A percentile compares a stretch with the other conserved stretches of the same genome.
phyloP scores from a whole-genome alignment of 2,329 filamentous ascomycete species.

The Paracoccidioides lutzii region DNA sequence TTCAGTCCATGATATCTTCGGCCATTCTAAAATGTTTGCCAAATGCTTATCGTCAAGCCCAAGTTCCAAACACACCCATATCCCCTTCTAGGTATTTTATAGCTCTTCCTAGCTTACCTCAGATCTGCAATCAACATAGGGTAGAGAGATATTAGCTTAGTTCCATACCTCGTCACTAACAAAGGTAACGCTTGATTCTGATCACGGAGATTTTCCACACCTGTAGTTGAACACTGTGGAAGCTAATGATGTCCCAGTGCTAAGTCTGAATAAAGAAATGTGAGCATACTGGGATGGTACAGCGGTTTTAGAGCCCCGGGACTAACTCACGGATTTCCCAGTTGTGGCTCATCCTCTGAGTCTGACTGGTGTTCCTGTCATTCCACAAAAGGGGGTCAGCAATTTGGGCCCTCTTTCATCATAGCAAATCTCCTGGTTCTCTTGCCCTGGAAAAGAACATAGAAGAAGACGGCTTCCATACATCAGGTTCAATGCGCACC shows the following conservation, averaged over 20 bases:
- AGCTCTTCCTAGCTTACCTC: slow-evolving; percentile 1
- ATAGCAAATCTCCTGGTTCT: neutral
- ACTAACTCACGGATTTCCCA: neutral
- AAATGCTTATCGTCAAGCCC: neutral
- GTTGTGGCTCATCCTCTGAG: neutral
- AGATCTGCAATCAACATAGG: neutral
- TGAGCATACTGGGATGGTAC: neutral
- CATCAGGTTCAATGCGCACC: neutral
- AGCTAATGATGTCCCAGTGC: slow-evolving; percentile 7
- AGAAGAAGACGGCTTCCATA: neutral
- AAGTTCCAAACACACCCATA: neutral
- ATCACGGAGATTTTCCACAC: neutral
- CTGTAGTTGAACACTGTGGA: slow-evolving; percentile 8
- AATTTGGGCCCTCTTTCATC: neutral
- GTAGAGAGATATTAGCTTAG: neutral
- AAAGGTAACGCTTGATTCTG: neutral
- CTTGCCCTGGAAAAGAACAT: neutral
- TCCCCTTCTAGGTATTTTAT: neutral
- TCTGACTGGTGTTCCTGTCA: neutral
- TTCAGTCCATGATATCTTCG: slow-evolving; percentile 9
- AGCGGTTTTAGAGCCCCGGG: neutral
- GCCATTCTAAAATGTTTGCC: slow-evolving; percentile 2
- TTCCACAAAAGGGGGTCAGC: neutral
- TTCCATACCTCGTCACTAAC: neutral
- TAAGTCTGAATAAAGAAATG: neutral